These are phyloP conservation scores for Rhodotorula sp. DNA, from an alignment of 1,284 basidiomycete genomes.

Conservation along the genomic window DNA sequence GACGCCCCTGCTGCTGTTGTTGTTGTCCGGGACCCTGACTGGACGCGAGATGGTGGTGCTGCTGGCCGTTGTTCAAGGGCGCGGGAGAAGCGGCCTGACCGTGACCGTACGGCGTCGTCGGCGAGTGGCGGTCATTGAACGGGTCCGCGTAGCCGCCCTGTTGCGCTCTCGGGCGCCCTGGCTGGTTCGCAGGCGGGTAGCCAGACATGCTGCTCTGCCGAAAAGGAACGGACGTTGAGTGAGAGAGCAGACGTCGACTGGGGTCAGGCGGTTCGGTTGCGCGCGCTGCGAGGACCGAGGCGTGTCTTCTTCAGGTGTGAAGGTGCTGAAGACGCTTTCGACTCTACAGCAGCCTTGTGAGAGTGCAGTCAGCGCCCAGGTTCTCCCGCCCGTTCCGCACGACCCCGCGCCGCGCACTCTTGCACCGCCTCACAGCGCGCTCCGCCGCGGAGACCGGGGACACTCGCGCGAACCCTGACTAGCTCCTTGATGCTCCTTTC, in stretches of 20 bases:
- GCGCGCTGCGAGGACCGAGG: too few species aligned
- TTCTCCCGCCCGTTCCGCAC: too few species aligned
- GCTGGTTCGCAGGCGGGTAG: slow-evolving; percentile 13
- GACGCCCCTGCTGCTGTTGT: background rate
- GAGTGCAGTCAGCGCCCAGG: too few species aligned
- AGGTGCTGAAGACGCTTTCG: too few species aligned
- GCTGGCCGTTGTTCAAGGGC: background rate
- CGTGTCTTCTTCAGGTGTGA: too few species aligned
- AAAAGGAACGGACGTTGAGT: background rate
- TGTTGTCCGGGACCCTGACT: background rate
- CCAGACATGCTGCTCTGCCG: slow-evolving; percentile 6
- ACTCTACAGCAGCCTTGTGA: too few species aligned
- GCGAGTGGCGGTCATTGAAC: slow-evolving; percentile 24
- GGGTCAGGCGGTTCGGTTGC: too few species aligned
- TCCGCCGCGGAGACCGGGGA: too few species aligned
- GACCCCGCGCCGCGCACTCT: too few species aligned
- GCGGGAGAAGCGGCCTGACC: background rate
- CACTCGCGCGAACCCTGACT: too few species aligned
- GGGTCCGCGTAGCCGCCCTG: slow-evolving; percentile 19
- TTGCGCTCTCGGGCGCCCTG: background rate
- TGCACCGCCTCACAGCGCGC: too few species aligned
- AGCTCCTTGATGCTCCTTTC: too few species aligned
- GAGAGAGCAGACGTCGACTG: background rate
- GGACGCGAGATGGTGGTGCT: slow-evolving; percentile 1
- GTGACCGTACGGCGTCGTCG: slow-evolving; percentile 13